These are phyloP conservation scores for Claviceps digitariae DNA, from an alignment of 2,329 filamentous ascomycete genomes.

Conservation along the genomic window DNA sequence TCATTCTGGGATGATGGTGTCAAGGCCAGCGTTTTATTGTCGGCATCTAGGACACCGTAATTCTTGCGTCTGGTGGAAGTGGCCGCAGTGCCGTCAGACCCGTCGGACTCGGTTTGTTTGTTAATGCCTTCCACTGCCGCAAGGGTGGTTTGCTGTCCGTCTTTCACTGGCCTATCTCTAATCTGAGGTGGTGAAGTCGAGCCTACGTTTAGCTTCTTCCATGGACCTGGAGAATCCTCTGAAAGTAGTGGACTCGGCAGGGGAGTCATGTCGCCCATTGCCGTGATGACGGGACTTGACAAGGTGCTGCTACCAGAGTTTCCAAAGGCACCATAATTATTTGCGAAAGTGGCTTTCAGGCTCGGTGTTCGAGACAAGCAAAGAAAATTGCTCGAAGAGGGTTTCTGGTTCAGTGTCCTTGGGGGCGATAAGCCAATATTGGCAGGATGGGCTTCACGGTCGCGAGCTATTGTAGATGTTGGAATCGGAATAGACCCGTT, in stretches of 20 bases:
- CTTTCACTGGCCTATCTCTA: constrained; percentile 12
- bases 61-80: constrained; percentile 43
- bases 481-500: constrained; percentile 14
- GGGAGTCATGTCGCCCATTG: constrained; percentile 67
- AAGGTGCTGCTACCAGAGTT: constrained; percentile 50
- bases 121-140: constrained; percentile 37
- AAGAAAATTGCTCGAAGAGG: constrained; percentile 24
- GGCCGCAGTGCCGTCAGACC: constrained; percentile 25
- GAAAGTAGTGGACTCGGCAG: constrained; percentile 61
- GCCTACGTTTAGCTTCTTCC: constrained; percentile 40
- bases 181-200: constrained; percentile 27
- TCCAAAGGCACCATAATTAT: constrained; percentile 35
- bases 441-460: constrained; percentile 22
- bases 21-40: constrained; percentile 19
- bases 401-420: constrained; percentile 15
- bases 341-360: constrained; percentile 40
- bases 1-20: constrained; percentile 5
- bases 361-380: constrained; percentile 47
- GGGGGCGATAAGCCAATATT: constrained; percentile 19
- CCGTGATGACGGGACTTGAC: constrained; percentile 59
- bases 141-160: constrained; percentile 22
- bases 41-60: constrained; percentile 28
- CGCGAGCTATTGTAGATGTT: constrained; percentile 10
- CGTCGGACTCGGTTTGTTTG: constrained; percentile 33
- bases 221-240: constrained; percentile 51